phyloP scores from a whole-genome alignment of 805 yeast species.

The Yamadazyma tumulicola region DNA sequence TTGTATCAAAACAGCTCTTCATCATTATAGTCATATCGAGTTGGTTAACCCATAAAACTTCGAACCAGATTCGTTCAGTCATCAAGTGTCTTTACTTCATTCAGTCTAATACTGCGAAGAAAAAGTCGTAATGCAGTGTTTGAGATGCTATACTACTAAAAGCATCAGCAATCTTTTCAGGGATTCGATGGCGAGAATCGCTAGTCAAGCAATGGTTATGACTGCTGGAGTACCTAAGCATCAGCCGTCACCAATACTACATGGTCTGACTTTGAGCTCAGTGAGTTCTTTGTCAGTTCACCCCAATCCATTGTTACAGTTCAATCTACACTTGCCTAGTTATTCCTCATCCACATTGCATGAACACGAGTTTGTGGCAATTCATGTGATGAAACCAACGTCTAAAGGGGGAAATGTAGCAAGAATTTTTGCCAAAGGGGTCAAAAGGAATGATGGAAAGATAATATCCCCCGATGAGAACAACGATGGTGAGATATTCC shows the following conservation, averaged over 20 bases:
- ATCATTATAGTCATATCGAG: no score
- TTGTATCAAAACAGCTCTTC: no score
- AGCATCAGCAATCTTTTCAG: slow-evolving; percentile 17
- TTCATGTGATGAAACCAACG: slow-evolving; percentile 72
- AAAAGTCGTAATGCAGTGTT: not conserved
- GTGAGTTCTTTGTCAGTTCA: slow-evolving; percentile 75
- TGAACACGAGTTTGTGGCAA: slow-evolving; percentile 55
- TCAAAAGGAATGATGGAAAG: slow-evolving; percentile 39
- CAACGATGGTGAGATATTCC: slow-evolving; percentile 35
- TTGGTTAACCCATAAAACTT: no score
- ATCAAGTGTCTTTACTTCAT: no score
- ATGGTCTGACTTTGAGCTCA: slow-evolving; percentile 84
- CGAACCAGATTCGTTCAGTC: no score
- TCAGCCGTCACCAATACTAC: slow-evolving; percentile 21
- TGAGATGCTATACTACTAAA: slow-evolving; percentile 1
- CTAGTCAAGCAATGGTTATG: slow-evolving; percentile 42
- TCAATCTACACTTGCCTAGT: slow-evolving; percentile 85
- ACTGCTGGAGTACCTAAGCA: slow-evolving; percentile 27
- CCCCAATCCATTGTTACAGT: slow-evolving; percentile 77
- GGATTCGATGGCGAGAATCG: slow-evolving; percentile 33
- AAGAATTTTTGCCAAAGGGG: slow-evolving; percentile 57
- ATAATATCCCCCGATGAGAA: slow-evolving; percentile 21
- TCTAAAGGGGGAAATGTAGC: slow-evolving; percentile 55
- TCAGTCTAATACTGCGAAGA: no score
- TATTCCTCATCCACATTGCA: slow-evolving; percentile 69